A percentile compares a stretch with the other conserved stretches of the same genome.
Evolutionary conservation across 1,284 basidiomycete species (phyloP).

Genomic region (Ceratobasidium sp.): DNA sequence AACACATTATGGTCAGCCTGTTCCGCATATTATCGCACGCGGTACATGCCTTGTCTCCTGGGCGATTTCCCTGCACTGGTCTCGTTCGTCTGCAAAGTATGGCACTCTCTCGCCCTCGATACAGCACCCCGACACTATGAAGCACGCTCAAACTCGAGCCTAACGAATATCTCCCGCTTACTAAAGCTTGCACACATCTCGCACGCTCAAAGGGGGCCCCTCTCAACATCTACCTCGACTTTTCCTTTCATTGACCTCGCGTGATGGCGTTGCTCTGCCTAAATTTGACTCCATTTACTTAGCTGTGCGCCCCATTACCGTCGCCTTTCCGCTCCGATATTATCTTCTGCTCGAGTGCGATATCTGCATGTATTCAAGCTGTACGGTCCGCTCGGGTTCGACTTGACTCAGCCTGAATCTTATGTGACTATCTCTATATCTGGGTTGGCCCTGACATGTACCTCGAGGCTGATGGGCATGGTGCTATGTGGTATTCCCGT

Average conservation of each 20-base stretch:
- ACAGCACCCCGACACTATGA: constrained; percentile 12
- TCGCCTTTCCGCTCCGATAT: background rate
- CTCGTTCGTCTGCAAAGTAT: constrained; percentile 7
- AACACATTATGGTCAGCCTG: background rate
- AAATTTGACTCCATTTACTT: constrained; percentile 31
- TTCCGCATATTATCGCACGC: background rate
- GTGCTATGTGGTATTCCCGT: constrained; percentile 4
- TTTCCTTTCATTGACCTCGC: constrained; percentile 6
- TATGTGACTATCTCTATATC: background rate
- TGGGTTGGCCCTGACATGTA: background rate
- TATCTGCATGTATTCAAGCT: constrained; percentile 16
- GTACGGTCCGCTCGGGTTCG: constrained; percentile 31
- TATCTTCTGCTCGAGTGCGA: background rate
- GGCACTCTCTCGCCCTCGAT: constrained; percentile 8
- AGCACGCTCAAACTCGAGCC: constrained; percentile 7
- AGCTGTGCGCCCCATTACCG: constrained; percentile 1
- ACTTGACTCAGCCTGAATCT: constrained; percentile 17
- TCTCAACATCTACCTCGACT: constrained; percentile 36
- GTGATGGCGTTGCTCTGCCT: constrained; percentile 23
- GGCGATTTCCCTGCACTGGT: constrained; percentile 14
- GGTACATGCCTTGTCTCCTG: background rate
- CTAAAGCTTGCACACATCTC: constrained; percentile 13
- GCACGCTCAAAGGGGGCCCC: constrained; percentile 20
- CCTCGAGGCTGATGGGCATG: constrained; percentile 1
- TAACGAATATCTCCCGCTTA: constrained; percentile 3